Evolutionary conservation across 1,284 basidiomycete species (phyloP).

Genomic region (Microbotryum silenes-acaulis): DNA sequence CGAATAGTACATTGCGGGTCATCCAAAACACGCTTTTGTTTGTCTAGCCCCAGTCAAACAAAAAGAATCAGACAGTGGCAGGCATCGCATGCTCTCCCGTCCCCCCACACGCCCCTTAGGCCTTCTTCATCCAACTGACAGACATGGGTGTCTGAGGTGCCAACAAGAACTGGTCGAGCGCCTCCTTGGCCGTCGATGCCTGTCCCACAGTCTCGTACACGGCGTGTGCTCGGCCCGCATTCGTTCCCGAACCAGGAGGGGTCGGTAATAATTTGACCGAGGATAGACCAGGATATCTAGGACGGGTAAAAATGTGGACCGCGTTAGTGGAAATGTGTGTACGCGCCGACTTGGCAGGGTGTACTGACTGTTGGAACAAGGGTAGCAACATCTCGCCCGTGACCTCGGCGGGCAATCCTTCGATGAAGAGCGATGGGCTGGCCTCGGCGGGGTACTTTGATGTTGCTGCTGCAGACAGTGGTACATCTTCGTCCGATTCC

Average conservation of each 20-base stretch:
- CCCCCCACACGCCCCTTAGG: background rate
- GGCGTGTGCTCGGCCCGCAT: conserved; percentile 56
- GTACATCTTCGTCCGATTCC: conserved; percentile 31
- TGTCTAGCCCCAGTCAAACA: too few species aligned
- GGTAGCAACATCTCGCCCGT: conserved; percentile 68
- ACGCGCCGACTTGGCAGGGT: background rate
- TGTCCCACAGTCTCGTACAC: conserved; percentile 62
- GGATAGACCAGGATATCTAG: conserved; percentile 64
- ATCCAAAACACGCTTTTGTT: too few species aligned
- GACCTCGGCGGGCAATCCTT: conserved; percentile 39
- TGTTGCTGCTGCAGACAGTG: conserved; percentile 3
- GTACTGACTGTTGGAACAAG: conserved; percentile 74
- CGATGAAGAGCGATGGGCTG: conserved; percentile 21
- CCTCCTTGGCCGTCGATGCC: conserved; percentile 66
- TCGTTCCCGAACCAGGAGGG: conserved; percentile 45
- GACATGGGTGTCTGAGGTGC: conserved; percentile 74
- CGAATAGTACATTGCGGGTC: too few species aligned
- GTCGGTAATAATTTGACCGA: conserved; percentile 59
- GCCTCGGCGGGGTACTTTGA: conserved; percentile 8
- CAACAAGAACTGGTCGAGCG: conserved; percentile 66
- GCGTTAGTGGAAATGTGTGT: background rate
- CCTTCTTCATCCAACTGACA: conserved; percentile 42
- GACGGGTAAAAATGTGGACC: conserved; percentile 34
- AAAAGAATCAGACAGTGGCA: too few species aligned
- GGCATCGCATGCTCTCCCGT: too few species aligned